Conservation (phyloP, 2,329 filamentous ascomycete genomes). For the Paecilomyces fulvus region DNA sequence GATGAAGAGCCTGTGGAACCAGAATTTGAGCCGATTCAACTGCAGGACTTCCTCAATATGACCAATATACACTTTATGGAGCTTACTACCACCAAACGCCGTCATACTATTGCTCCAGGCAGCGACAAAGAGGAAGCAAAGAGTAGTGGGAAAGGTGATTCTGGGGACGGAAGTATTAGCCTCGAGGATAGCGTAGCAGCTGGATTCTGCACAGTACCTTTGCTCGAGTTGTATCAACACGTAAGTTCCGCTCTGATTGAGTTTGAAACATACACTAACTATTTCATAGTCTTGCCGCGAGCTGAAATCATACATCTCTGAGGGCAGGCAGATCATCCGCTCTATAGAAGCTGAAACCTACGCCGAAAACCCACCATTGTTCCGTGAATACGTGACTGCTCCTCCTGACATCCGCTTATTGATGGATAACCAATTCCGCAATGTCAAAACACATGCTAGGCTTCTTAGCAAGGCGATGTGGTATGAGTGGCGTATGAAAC, state of each 20-base stretch:
- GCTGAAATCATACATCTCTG: constrained; percentile 91
- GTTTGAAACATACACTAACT: constrained; percentile 17
- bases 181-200: constrained; percentile 77
- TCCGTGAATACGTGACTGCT: constrained; percentile 83
- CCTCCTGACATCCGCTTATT: constrained; percentile 71
- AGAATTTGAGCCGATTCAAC: constrained; percentile 57
- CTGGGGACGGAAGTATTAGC: constrained; percentile 21
- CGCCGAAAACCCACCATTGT: constrained; percentile 82
- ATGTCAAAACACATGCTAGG: constrained; percentile 87
- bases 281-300: constrained; percentile 66
- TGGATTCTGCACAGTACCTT: constrained; percentile 82
- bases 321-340: constrained; percentile 79
- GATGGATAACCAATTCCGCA: constrained; percentile 97
- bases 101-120: constrained; percentile 67
- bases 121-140: constrained; percentile 24
- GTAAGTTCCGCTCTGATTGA: constrained; percentile 37
- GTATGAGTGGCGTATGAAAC: constrained; percentile 95
- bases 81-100: constrained; percentile 86
- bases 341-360: constrained; percentile 85
- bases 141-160: constrained; percentile 16
- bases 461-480: constrained; percentile 90
- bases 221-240: constrained; percentile 91
- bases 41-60: constrained; percentile 90
- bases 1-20: constrained; percentile 35
- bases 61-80: constrained; percentile 99